Evolutionary conservation across 2,329 filamentous ascomycete genomes (phyloP).

Genomic region (Lecanicillium sp.): DNA sequence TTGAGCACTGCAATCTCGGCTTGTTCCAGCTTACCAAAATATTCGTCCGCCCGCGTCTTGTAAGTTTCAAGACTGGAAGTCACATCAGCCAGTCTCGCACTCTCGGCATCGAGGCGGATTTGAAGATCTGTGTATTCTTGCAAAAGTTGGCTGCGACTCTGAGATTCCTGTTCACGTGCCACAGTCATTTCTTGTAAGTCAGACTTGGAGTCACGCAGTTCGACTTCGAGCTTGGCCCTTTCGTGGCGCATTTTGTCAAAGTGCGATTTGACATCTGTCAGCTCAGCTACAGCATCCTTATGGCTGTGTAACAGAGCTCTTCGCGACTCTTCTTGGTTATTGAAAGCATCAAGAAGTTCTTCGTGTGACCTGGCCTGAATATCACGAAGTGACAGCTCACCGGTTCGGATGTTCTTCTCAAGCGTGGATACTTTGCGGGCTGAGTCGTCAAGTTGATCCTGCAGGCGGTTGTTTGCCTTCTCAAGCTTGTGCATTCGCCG

Average conservation of each 20-base stretch:
- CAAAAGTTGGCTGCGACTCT: conserved; percentile 80
- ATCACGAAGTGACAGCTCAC: conserved; percentile 81
- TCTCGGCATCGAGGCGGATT: conserved; percentile 83
- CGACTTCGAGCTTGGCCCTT: conserved; percentile 71
- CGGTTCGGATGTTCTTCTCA: conserved; percentile 78
- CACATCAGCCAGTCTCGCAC: conserved; percentile 76
- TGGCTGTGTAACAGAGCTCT: conserved; percentile 75
- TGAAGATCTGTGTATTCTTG: conserved; percentile 92
- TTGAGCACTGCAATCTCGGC: conserved; percentile 94
- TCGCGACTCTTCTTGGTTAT: conserved; percentile 84
- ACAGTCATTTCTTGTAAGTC: conserved; percentile 74
- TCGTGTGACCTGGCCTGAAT: conserved; percentile 91
- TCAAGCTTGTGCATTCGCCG: conserved; percentile 85
- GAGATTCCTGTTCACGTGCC: conserved; percentile 76
- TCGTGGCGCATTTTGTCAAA: conserved; percentile 82
- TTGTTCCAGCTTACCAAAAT: conserved; percentile 94
- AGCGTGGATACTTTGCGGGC: conserved; percentile 83
- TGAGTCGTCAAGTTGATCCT: conserved; percentile 92
- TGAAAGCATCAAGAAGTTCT: conserved; percentile 86
- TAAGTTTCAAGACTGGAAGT: conserved; percentile 79
- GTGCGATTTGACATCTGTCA: conserved; percentile 77
- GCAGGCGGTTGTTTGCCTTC: conserved; percentile 80
- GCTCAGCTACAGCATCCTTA: conserved; percentile 75
- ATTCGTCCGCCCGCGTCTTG: conserved; percentile 87
- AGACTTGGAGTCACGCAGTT: conserved; percentile 73